Evolutionary conservation across 495 filamentous ascomycete genomes (phyloP), one percentile per base, ranked within the genome.

Genomic region (Penicillium paradoxum): DNA sequence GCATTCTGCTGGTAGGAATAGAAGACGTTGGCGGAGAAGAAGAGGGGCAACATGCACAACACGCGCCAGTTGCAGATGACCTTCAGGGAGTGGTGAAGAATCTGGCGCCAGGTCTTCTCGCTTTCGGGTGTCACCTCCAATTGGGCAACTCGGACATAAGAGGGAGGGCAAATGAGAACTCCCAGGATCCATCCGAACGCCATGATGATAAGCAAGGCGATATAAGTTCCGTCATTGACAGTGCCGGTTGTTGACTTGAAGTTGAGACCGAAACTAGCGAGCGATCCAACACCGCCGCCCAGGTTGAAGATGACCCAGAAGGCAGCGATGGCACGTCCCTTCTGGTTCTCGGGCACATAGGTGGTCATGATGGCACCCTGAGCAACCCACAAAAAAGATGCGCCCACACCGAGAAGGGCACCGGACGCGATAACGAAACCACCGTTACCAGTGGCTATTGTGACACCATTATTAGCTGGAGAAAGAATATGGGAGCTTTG

Each of bases 381-480:
- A 1, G 76, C 72, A 15, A 73, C 72, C 78, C 78, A 81, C 17
- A 81, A 54, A 44, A 81, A 72, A 1, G 73, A 73, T 9, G 78
- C 76, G 18, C 77, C 73, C 10, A 76, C 51, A 53, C 78, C 78
- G 14, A 81, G 68, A n/a, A 80, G 64, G 7, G 70, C 70, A 27
- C 78, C 78, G 4, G 78, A 57, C 37, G 88, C 89, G 49, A 90
- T 82, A 56, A 88, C 86, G 62, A 92, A 91, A 4, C 83, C 86
- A n/a, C 68, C 72, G 62, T 92, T 95, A 14, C 74, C 51, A 27
- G 78, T 89, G 57, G 89, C 86, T 71, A 80, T 47, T 9, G 2
- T 13, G 22, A 41, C 1, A 8, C n/a, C 18, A 4, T 10, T 1
- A 18, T 59, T 34, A 59, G 53, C n/a, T 27, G 14, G 6, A 3